Conservation (phyloP, 257 asterid genomes). For the Solanum chiquidenum region DNA sequence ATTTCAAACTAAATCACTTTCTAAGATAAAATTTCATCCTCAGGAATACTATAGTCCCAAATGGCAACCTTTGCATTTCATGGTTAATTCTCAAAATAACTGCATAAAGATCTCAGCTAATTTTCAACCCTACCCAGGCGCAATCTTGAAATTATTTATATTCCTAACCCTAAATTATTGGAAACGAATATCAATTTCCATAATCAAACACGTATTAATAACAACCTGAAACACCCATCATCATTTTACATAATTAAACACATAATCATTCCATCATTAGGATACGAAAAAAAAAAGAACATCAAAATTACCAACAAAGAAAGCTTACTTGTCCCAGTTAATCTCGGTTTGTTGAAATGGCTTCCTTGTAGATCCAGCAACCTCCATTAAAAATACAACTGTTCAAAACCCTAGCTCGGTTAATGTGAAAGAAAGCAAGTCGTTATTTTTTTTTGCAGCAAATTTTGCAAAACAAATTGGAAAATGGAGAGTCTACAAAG, state of each 20-base stretch:
- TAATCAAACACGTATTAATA: neutral
- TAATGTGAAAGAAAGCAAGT: neutral
- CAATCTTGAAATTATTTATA: neutral
- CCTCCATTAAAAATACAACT: constrained; percentile 25
- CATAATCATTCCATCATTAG: neutral
- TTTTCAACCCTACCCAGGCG: neutral
- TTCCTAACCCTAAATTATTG: neutral
- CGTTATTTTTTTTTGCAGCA: neutral
- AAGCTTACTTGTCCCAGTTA: constrained; percentile 78
- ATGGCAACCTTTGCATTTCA: neutral
- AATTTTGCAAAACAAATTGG: neutral
- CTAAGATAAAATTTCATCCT: neutral
- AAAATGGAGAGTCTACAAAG: neutral
- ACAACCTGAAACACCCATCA: neutral
- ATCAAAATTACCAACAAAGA: neutral
- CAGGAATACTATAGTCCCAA: neutral
- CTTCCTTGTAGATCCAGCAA: constrained; percentile 26
- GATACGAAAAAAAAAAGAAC: neutral
- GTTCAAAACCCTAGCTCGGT: constrained; percentile 11
- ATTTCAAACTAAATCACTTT: neutral
- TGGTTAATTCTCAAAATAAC: neutral
- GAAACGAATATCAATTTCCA: neutral
- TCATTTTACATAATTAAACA: neutral
- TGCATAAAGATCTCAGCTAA: neutral
- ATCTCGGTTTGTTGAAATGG: constrained; percentile 56